These are phyloP conservation scores for Penicillium atrosanguineum DNA, from an alignment of 495 filamentous ascomycete genomes.

Conservation along the genomic window DNA sequence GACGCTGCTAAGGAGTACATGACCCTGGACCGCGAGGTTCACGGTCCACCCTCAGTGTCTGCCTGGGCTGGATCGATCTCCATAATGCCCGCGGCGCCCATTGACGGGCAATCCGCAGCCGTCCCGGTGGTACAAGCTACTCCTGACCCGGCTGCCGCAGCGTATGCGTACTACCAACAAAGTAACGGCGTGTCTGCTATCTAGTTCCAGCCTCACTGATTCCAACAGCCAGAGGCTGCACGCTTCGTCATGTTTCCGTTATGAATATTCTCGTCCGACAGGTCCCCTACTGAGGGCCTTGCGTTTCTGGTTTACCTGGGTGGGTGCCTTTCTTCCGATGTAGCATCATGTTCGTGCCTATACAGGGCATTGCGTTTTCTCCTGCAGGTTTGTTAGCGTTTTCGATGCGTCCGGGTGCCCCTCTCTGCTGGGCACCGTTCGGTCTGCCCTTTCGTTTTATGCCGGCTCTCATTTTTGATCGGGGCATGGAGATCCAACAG, in stretches of 20 bases:
- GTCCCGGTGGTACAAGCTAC: conserved; percentile 12
- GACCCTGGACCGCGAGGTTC: conserved; percentile 77
- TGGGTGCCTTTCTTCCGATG: conserved; percentile 24
- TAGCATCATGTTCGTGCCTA: conserved; percentile 32
- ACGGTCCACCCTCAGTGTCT: conserved; percentile 56
- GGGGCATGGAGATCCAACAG: conserved; percentile 5
- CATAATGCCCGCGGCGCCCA: conserved; percentile 12
- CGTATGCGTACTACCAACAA: conserved; percentile 45
- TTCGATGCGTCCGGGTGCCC: conserved; percentile 8
- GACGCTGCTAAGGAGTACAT: conserved; percentile 85
- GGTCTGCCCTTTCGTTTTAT: not conserved
- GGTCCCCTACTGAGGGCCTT: conserved; percentile 3
- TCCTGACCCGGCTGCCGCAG: conserved; percentile 21
- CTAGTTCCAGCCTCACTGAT: conserved; percentile 1
- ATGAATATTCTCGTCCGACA: conserved; percentile 14
- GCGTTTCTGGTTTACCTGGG: conserved; percentile 19
- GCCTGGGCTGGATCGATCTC: conserved; percentile 32
- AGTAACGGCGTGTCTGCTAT: conserved; percentile 28
- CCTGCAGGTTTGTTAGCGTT: conserved; percentile 31
- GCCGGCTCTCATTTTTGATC: not conserved
- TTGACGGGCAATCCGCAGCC: conserved; percentile 13
- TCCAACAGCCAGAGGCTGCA: conserved; percentile 2
- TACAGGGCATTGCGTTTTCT: conserved; percentile 13
- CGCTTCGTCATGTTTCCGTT: conserved; percentile 10
- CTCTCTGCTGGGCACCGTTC: not conserved